A percentile compares a stretch with the other conserved stretches of the same genome.
These are phyloP conservation scores for Yarrowia keelungensis DNA, from an alignment of 805 yeast genomes.

Conservation along the genomic window DNA sequence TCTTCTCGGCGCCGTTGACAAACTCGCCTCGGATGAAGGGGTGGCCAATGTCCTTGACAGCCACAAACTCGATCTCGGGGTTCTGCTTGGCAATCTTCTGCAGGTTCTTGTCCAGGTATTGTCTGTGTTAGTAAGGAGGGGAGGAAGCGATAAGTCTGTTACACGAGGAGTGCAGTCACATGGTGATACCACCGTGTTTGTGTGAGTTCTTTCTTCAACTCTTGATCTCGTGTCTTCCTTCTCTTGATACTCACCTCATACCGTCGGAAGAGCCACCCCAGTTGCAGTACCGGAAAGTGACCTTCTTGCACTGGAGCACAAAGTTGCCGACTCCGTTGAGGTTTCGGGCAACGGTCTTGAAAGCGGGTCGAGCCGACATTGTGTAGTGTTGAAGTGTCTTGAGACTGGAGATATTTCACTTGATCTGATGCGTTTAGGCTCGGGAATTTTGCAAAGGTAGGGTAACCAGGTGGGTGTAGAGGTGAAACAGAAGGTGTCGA, in stretches of 20 bases:
- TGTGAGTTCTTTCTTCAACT: no score
- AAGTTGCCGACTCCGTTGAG: conserved; percentile 51
- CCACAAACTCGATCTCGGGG: conserved; percentile 74
- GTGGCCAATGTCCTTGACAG: conserved; percentile 77
- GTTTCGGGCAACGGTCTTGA: conserved; percentile 40
- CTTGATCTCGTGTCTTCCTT: neutral
- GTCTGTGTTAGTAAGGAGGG: no score
- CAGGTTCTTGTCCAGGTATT: conserved; percentile 63
- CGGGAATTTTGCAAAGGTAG: conserved; percentile 37
- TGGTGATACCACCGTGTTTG: no score
- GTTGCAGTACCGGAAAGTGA: conserved; percentile 84
- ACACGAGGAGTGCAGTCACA: no score
- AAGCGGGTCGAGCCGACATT: conserved; percentile 37
- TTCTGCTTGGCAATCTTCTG: conserved; percentile 63
- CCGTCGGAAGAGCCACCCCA: conserved; percentile 96
- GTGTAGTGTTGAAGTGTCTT: neutral
- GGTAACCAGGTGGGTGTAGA: neutral
- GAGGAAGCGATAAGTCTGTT: no score
- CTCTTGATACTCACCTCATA: conserved; percentile 52
- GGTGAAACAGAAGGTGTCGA: no score
- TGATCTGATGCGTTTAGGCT: conserved; percentile 32
- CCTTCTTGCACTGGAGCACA: conserved; percentile 64
- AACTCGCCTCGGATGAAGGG: conserved; percentile 75
- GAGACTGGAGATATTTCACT: conserved; percentile 17
- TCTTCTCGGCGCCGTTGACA: conserved; percentile 56